These are phyloP conservation scores for Garcileccinum viscosum DNA, from an alignment of 1,284 basidiomycete species.

Conservation along the genomic window DNA sequence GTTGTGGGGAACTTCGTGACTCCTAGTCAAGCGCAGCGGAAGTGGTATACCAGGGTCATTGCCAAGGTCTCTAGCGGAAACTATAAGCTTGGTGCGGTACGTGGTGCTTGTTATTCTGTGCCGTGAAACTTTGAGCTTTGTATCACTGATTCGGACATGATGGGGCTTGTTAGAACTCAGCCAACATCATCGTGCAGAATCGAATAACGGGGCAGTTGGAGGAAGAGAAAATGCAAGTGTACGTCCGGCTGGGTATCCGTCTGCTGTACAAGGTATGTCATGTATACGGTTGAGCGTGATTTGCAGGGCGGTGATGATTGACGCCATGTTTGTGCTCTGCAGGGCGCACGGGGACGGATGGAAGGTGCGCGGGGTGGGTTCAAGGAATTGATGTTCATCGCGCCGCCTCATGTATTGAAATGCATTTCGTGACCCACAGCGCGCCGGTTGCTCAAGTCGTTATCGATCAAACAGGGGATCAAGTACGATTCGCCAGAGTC, in stretches of 20 bases:
- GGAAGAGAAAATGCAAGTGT: slow-evolving; percentile 98
- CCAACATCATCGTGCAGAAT: slow-evolving; percentile 97
- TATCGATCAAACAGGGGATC: slow-evolving; percentile 93
- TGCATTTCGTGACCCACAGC: slow-evolving; percentile 54
- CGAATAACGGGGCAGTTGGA: slow-evolving; percentile 88
- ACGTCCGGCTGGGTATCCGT: slow-evolving; percentile 91
- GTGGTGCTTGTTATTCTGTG: slow-evolving; percentile 28
- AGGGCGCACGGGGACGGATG: slow-evolving; percentile 88
- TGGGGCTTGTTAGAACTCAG: slow-evolving; percentile 70
- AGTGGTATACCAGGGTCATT: slow-evolving; percentile 93
- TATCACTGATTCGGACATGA: background rate
- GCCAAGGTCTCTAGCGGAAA: slow-evolving; percentile 84
- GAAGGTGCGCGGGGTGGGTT: slow-evolving; percentile 82
- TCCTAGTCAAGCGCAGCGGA: slow-evolving; percentile 92
- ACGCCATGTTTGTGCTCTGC: slow-evolving; percentile 1
- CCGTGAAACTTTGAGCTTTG: background rate
- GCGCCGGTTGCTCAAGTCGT: slow-evolving; percentile 77
- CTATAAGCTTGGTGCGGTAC: slow-evolving; percentile 88
- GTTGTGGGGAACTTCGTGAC: slow-evolving; percentile 97
- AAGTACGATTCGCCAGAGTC: slow-evolving; percentile 92
- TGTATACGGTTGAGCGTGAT: slow-evolving; percentile 1
- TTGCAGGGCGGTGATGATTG: slow-evolving; percentile 1
- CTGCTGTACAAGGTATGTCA: slow-evolving; percentile 81
- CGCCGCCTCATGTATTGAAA: slow-evolving; percentile 1
- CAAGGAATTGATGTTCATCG: background rate